A percentile compares a stretch with the other conserved stretches of the same genome.
These are phyloP conservation scores for Ilyonectria sp. DNA, from an alignment of 2,329 filamentous ascomycete genomes.

Conservation along the genomic window DNA sequence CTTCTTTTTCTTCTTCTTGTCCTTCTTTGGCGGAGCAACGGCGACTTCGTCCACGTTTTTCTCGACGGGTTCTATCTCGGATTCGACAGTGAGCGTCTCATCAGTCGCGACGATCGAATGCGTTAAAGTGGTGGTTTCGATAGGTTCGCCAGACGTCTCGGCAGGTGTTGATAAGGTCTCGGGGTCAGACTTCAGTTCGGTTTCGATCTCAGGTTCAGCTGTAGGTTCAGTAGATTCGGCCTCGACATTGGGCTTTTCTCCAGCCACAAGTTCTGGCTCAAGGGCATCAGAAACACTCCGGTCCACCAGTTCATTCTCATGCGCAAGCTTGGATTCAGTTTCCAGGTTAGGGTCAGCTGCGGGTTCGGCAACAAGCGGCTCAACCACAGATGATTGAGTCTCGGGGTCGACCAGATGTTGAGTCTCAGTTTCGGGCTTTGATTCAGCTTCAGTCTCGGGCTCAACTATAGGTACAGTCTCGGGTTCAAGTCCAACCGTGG, in stretches of 20 bases:
- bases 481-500: constrained; percentile 36
- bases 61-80: constrained; percentile 21
- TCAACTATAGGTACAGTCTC: constrained; percentile 48
- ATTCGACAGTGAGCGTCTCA: constrained; percentile 2
- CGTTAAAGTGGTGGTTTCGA: not conserved
- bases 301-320: constrained; percentile 28
- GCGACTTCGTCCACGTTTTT: constrained; percentile 18
- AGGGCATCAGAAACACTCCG: constrained; percentile 37
- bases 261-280: constrained; percentile 39
- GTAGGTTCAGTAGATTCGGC: constrained; percentile 31
- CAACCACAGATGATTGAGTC: constrained; percentile 31
- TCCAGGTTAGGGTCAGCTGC: constrained; percentile 32
- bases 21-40: constrained; percentile 35
- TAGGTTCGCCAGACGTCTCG: constrained; percentile 13
- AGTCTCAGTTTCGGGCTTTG: constrained; percentile 46
- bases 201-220: constrained; percentile 23
- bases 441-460: constrained; percentile 49
- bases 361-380: constrained; percentile 33
- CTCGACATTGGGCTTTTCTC: constrained; percentile 28
- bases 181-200: not conserved
- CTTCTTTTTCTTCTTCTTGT: constrained; percentile 44
- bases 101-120: constrained; percentile 3
- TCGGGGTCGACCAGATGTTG: constrained; percentile 39
- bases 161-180: constrained; percentile 2
- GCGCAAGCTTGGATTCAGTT: constrained; percentile 30